A percentile compares a stretch with the other conserved stretches of the same genome.
Evolutionary conservation across 1,284 basidiomycete species (phyloP).

Genomic region (Sutorius eximius): DNA sequence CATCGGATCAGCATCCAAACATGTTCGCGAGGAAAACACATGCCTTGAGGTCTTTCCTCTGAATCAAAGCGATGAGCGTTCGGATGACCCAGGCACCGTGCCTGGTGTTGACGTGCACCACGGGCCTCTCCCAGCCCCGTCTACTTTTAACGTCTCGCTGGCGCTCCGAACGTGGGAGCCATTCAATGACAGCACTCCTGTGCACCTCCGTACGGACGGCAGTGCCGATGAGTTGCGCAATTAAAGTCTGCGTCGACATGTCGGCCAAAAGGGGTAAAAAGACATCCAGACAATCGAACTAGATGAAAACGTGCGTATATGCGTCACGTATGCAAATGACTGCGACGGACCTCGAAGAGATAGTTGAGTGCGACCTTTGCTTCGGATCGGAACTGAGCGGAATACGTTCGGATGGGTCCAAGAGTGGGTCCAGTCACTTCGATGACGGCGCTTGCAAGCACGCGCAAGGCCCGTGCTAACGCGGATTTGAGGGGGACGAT

Average conservation of each 20-base stretch:
- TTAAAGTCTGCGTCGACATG: slow-evolving; percentile 40
- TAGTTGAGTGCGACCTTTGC: slow-evolving; percentile 56
- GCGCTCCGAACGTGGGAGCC: slow-evolving; percentile 60
- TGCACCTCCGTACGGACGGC: slow-evolving; percentile 54
- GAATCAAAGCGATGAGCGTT: slow-evolving; percentile 48
- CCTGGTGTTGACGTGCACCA: slow-evolving; percentile 39
- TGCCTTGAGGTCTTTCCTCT: slow-evolving; percentile 55
- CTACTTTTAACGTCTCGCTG: slow-evolving; percentile 54
- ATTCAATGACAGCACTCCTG: slow-evolving; percentile 58
- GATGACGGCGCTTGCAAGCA: slow-evolving; percentile 56
- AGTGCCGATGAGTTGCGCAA: slow-evolving; percentile 58
- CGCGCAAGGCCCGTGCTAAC: slow-evolving; percentile 59
- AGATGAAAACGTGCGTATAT: neutral
- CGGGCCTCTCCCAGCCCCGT: slow-evolving; percentile 66
- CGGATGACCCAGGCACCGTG: slow-evolving; percentile 61
- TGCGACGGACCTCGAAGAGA: slow-evolving; percentile 54
- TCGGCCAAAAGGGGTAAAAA: slow-evolving; percentile 62
- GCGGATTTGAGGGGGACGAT: slow-evolving; percentile 50
- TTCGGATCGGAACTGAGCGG: slow-evolving; percentile 46
- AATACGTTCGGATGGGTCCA: slow-evolving; percentile 57
- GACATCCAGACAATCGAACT: slow-evolving; percentile 63
- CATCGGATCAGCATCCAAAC: neutral
- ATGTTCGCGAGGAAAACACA: slow-evolving; percentile 4
- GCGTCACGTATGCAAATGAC: neutral
- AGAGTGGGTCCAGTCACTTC: slow-evolving; percentile 65